These are phyloP conservation scores for Pseudomonodictys pantanalensis DNA, from an alignment of 495 filamentous ascomycete genomes.

Conservation along the genomic window DNA sequence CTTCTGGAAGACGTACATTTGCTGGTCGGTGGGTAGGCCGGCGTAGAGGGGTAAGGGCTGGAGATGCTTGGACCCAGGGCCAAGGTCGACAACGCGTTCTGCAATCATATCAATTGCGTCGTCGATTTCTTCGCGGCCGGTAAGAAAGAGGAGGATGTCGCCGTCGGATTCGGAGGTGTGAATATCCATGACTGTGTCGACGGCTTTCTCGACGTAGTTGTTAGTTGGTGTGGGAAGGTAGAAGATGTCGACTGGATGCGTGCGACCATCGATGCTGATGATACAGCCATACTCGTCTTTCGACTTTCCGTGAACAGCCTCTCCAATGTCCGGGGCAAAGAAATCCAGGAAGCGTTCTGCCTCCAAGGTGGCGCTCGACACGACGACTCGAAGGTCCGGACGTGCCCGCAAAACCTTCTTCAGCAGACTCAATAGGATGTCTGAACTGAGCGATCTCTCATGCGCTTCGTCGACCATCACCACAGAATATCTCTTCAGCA, in stretches of 20 bases:
- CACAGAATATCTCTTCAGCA: slow-evolving; percentile 89
- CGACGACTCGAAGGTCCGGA: slow-evolving; percentile 79
- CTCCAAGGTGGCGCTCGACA: slow-evolving; percentile 92
- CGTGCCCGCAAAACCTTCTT: slow-evolving; percentile 88
- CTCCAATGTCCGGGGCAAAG: slow-evolving; percentile 59
- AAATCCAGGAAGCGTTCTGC: slow-evolving; percentile 85
- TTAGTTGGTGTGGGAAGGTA: slow-evolving; percentile 79
- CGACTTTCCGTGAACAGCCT: slow-evolving; percentile 40
- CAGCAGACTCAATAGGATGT: slow-evolving; percentile 87
- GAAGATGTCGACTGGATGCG: slow-evolving; percentile 86
- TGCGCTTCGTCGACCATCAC: slow-evolving; percentile 99
- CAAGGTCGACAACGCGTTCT: slow-evolving; percentile 35
- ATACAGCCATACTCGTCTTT: slow-evolving; percentile 60
- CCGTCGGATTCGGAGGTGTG: slow-evolving; percentile 81
- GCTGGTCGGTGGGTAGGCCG: slow-evolving; percentile 42
- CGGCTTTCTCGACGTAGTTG: slow-evolving; percentile 82
- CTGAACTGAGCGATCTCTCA: slow-evolving; percentile 90
- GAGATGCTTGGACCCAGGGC: slow-evolving; percentile 22
- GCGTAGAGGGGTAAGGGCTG: slow-evolving; percentile 43
- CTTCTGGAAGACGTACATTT: slow-evolving; percentile 45
- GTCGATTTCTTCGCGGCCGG: slow-evolving; percentile 46
- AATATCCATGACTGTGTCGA: slow-evolving; percentile 90
- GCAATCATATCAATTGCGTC: slow-evolving; percentile 38
- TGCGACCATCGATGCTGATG: slow-evolving; percentile 84
- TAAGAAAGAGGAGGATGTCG: slow-evolving; percentile 67